Evolutionary conservation across 2,329 filamentous ascomycete genomes (phyloP).

Genomic region (Aspergillus sp.): DNA sequence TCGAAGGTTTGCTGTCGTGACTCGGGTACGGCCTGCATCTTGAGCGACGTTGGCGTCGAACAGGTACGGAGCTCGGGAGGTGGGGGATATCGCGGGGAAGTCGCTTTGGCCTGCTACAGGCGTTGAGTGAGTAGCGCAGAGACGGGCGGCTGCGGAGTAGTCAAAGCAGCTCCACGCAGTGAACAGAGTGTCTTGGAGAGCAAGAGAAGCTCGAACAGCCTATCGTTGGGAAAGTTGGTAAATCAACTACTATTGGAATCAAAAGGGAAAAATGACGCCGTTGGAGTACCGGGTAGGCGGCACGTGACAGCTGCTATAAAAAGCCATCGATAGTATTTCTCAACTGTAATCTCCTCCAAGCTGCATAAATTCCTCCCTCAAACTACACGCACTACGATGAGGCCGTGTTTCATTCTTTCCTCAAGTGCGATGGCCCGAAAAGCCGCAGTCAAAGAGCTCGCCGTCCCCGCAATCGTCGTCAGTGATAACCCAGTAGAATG

Average conservation of each 20-base stretch:
- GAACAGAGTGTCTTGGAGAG: constrained; percentile 3
- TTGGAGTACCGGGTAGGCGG: background rate
- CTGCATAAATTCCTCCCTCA: background rate
- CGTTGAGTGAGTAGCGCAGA: background rate
- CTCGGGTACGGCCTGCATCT: constrained; percentile 67
- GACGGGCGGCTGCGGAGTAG: background rate
- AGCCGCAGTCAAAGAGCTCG: constrained; percentile 4
- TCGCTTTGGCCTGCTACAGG: background rate
- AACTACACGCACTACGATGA: constrained; percentile 3
- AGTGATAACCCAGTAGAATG: constrained; percentile 2
- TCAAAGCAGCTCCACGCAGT: background rate
- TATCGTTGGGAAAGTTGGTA: background rate
- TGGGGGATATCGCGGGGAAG: constrained; percentile 16
- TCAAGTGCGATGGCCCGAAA: constrained; percentile 8
- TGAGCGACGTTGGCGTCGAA: background rate
- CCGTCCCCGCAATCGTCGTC: background rate
- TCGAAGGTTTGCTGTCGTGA: constrained; percentile 92
- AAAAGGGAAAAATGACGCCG: constrained; percentile 4
- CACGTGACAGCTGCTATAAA: constrained; percentile 11
- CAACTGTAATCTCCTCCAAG: background rate
- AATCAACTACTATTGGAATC: background rate
- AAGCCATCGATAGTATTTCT: background rate
- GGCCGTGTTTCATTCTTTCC: constrained; percentile 6
- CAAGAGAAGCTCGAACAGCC: background rate
- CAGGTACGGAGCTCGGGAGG: constrained; percentile 2